These are phyloP conservation scores for Penicillium sp. DNA, from an alignment of 2,329 filamentous ascomycete species.

Conservation along the genomic window DNA sequence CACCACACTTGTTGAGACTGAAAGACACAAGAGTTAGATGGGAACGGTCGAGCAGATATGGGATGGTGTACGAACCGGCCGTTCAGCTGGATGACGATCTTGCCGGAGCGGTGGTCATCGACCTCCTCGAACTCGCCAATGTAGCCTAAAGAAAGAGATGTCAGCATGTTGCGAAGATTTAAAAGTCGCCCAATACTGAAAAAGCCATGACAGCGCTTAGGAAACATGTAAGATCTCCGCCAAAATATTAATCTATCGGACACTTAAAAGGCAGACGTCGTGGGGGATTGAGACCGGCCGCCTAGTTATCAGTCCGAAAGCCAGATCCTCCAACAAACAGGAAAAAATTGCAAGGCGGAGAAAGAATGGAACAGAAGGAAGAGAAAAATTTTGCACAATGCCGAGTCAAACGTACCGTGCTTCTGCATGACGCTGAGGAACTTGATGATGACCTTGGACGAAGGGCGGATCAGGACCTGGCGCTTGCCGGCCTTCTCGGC, in stretches of 20 bases:
- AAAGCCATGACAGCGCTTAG: conserved; percentile 57
- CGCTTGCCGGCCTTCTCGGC: conserved; percentile 99
- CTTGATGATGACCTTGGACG: conserved; percentile 99
- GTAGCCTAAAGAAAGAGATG: conserved; percentile 65
- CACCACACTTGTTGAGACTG: conserved; percentile 94
- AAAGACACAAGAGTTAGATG: not conserved
- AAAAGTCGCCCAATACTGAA: conserved; percentile 81
- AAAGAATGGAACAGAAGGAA: conserved; percentile 11
- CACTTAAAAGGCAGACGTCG: conserved; percentile 99
- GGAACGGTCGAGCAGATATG: no score
- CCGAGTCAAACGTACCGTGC: conserved; percentile 74
- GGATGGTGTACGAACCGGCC: conserved; percentile 69
- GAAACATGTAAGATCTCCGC: conserved; percentile 97
- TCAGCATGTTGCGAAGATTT: conserved; percentile 87
- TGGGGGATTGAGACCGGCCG: conserved; percentile 78
- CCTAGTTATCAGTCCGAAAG: conserved; percentile 99
- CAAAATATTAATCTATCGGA: conserved; percentile 83
- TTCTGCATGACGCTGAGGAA: conserved; percentile 99
- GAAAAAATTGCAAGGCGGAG: conserved; percentile 3
- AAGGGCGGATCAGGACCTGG: conserved; percentile 96
- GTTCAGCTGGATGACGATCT: conserved; percentile 99
- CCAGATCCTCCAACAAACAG: conserved; percentile 17
- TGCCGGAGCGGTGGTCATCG: conserved; percentile 98
- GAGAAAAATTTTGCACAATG: conserved; percentile 1
- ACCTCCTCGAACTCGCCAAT: conserved; percentile 99